phyloP scores from a whole-genome alignment of 768 basidiomycete species.

The Tylopilus plumbeoviolaceoides region DNA sequence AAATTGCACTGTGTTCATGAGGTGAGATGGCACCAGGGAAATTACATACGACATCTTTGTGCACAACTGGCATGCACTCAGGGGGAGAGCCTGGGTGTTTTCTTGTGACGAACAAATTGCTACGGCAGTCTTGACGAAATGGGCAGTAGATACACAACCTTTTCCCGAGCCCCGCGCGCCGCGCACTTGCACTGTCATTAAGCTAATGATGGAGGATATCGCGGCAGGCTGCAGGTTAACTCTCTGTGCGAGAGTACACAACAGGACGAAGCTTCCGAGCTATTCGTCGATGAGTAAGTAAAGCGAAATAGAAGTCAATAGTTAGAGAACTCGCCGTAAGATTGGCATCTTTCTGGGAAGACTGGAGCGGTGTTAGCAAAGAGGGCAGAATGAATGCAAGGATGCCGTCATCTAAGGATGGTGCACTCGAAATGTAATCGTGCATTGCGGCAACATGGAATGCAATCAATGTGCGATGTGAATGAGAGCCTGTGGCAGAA shows the following conservation, averaged over 20 bases:
- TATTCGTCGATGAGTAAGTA: constrained; percentile 20
- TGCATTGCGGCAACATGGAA: constrained; percentile 81
- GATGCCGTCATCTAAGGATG: constrained; percentile 59
- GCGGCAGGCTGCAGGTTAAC: constrained; percentile 55
- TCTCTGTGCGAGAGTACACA: constrained; percentile 67
- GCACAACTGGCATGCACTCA: constrained; percentile 37
- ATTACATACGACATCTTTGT: constrained; percentile 47
- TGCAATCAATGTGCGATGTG: constrained; percentile 70
- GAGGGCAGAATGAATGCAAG: constrained; percentile 64
- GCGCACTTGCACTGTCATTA: constrained; percentile 49
- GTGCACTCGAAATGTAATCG: constrained; percentile 65
- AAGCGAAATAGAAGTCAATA: neutral
- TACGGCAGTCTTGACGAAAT: constrained; percentile 62
- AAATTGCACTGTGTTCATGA: neutral
- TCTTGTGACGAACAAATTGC: constrained; percentile 64
- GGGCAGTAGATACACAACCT: constrained; percentile 43
- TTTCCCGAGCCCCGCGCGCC: constrained; percentile 17
- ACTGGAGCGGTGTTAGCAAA: constrained; percentile 53
- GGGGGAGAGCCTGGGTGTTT: constrained; percentile 44
- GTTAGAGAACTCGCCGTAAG: constrained; percentile 42
- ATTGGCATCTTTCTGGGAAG: constrained; percentile 42
- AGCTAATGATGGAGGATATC: constrained; percentile 51
- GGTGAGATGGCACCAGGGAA: neutral
- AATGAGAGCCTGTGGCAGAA: constrained; percentile 28
- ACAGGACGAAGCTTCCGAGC: constrained; percentile 72